phyloP scores from a whole-genome alignment of 768 basidiomycete genomes.

The Austroboletus festivus region DNA sequence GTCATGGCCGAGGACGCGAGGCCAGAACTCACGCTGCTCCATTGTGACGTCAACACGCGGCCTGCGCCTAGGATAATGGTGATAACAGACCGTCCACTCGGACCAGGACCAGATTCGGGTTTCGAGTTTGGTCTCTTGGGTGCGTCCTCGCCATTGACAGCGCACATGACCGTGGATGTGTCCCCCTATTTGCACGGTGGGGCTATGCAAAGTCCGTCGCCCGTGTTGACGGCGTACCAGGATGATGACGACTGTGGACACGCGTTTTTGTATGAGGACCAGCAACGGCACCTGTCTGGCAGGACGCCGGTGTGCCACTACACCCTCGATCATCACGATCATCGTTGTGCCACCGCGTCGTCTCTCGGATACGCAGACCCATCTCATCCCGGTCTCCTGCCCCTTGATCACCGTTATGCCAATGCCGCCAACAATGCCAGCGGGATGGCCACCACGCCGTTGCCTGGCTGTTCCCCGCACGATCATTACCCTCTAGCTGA shows the following conservation, averaged over 20 bases:
- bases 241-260: conserved; percentile 22
- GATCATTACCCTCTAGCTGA: too few species aligned
- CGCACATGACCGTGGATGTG: conserved; percentile 14
- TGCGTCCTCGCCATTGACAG: conserved; percentile 11
- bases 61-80: conserved; percentile 16
- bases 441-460: conserved; percentile 25
- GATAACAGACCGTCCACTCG: conserved; percentile 2
- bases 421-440: too few species aligned
- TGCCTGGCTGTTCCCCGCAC: conserved; percentile 27
- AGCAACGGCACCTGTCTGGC: conserved; percentile 4
- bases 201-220: conserved; percentile 19
- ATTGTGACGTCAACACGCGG: conserved; percentile 23
- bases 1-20: conserved; percentile 26
- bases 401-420: conserved; percentile 26
- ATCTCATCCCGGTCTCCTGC: conserved; percentile 14
- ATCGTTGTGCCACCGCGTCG: conserved; percentile 7
- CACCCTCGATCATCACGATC: conserved; percentile 12
- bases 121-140: conserved; percentile 5
- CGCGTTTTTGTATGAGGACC: conserved; percentile 15
- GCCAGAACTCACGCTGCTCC: conserved; percentile 11
- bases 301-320: conserved; percentile 16
- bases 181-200: conserved; percentile 12
- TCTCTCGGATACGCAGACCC: conserved; percentile 17
- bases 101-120: conserved; percentile 2
- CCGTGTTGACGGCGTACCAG: conserved; percentile 22